Base-by-base conservation (phyloP, 2,329 filamentous ascomycete species). In the Chalaropsis ovoidea region DNA sequence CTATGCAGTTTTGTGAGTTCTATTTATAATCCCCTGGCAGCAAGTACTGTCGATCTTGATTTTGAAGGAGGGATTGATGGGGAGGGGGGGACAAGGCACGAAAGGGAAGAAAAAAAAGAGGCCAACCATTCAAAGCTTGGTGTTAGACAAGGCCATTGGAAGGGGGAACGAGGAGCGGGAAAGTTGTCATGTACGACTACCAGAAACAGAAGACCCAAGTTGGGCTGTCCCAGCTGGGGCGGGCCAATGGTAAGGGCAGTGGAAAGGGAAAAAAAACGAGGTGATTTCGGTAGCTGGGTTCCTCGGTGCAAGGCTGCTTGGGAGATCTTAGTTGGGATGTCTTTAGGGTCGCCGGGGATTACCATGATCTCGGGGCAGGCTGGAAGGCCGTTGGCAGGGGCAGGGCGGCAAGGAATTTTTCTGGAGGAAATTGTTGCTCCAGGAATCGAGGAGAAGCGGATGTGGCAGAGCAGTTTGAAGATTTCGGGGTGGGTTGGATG, bases 311-410 rank as follows among this genome's bases (percentile, higher is more conserved):
- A 56, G 52, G 52, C 52, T 31, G 17, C 24, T 56, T 17, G 52
- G 27, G 31, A 39, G 27, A 58, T 58, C 54, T 58, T 58, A 58
- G 54, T 35, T 58, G 54, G 43, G n/a, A 58, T n/a, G 54, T 22
- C 54, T 58, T 58, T 31, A 35, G 54, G 54, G 27, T 11, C 42
- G 41, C 56, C 56, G 64, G 64, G 64, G 54, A 61, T 65, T 61
- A 65, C 64, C 64, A 65, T 47, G 60, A 65, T 61, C 56, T 65
- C 45, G 64, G 64, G 64, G 64, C 54, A 61, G 31, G 31, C 62
- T 39, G 15, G 41, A 56, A 42, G 24, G 24, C 45, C 15, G 22
- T 54, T 27, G 19, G 42, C 45, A 39, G 49, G 47, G 62, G 27
- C 11, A 27, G n/a, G 10, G n/a, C 15, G 7, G 24, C 27, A 39